These are phyloP conservation scores for Panicum virgatum DNA, from an alignment of 202 grass and related monocot species.

Conservation along the genomic window DNA sequence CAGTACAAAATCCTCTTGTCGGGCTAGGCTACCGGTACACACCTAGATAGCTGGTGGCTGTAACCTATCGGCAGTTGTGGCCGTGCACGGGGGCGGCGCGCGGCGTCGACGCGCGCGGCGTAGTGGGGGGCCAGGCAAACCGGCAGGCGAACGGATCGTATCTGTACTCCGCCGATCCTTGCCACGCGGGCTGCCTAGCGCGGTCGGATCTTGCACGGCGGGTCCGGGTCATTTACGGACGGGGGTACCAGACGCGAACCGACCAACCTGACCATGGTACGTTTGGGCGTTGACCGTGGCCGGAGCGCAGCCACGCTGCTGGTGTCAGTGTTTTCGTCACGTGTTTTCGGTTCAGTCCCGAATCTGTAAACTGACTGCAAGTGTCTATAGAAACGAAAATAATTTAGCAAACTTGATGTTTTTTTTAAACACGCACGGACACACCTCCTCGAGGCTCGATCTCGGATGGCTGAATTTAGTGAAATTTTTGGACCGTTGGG, in stretches of 20 bases:
- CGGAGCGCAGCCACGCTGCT: neutral
- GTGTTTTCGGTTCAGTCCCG: neutral
- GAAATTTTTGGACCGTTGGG: too few relatives aligned
- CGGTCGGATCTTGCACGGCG: constrained; percentile 32
- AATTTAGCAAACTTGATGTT: neutral
- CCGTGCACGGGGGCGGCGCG: neutral
- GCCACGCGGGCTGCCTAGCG: constrained; percentile 8
- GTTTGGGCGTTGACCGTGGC: constrained; percentile 38
- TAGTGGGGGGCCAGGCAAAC: neutral
- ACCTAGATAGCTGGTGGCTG: neutral
- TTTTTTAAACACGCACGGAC: too few relatives aligned
- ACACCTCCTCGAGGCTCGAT: too few relatives aligned
- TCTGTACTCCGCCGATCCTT: constrained; percentile 17
- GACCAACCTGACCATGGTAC: constrained; percentile 33
- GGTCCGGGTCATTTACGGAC: constrained; percentile 42
- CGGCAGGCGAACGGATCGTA: constrained; percentile 24
- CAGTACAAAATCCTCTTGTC: neutral
- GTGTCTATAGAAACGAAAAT: neutral
- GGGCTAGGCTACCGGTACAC: neutral
- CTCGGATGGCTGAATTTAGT: too few relatives aligned
- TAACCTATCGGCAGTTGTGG: neutral
- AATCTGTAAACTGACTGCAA: neutral
- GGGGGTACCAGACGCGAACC: constrained; percentile 37
- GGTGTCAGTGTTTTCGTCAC: neutral
- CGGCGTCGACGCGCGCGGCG: neutral